Conservation (phyloP, 352 stramenopile species). For the Pythium diclinum region DNA sequence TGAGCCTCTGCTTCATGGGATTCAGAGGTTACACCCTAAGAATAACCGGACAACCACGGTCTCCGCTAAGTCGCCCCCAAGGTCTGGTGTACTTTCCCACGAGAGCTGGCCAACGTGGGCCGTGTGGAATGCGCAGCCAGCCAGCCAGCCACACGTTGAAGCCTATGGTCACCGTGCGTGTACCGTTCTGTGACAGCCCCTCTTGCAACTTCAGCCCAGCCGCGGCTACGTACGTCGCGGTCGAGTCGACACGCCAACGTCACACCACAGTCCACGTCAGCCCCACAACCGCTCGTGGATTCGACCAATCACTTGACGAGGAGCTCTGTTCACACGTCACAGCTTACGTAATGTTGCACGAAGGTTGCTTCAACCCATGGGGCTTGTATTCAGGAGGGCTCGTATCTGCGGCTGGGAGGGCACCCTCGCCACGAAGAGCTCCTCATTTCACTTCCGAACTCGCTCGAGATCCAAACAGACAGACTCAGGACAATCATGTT, state of each 20-base stretch:
- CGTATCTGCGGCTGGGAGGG: slow-evolving; percentile 14
- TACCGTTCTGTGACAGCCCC: neutral
- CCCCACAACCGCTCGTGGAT: slow-evolving; percentile 5
- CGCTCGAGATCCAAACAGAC: slow-evolving; percentile 12
- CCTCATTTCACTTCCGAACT: slow-evolving; percentile 20
- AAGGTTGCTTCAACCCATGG: slow-evolving; percentile 21
- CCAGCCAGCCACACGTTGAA: neutral
- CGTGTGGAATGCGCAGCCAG: neutral
- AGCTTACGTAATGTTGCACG: slow-evolving; percentile 11
- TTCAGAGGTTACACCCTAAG: neutral
- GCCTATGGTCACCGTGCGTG: neutral
- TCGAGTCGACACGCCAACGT: slow-evolving; percentile 6
- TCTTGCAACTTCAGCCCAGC: slow-evolving; percentile 3
- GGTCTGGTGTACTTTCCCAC: neutral
- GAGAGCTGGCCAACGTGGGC: too few relatives aligned
- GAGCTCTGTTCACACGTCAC: slow-evolving; percentile 14
- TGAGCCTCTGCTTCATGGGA: neutral
- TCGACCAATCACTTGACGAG: slow-evolving; percentile 16
- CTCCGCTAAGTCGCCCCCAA: neutral
- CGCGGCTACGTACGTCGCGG: slow-evolving; percentile 3
- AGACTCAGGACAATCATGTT: slow-evolving; percentile 13
- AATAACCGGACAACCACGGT: neutral
- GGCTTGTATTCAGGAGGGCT: neutral
- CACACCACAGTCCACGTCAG: neutral
- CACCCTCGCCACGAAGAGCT: neutral